Conservation (phyloP, 108 stramenopile genomes). For the Schizochytrium sp. region DNA sequence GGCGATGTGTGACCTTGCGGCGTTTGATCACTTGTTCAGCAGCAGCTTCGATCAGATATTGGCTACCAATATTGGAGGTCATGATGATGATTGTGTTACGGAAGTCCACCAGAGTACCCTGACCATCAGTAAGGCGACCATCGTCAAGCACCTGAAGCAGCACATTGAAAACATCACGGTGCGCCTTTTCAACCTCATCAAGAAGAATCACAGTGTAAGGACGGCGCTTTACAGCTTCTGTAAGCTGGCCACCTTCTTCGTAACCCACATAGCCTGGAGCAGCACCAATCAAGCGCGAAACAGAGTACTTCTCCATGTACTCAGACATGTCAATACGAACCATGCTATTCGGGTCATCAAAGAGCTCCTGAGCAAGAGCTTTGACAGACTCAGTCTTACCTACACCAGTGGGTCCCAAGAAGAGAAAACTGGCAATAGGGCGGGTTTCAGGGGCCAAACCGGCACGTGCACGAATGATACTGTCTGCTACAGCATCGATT, state of each 20-base stretch:
- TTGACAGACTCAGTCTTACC: slow-evolving; percentile 94
- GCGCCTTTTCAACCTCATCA: slow-evolving; percentile 98
- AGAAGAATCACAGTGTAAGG: slow-evolving; percentile 93
- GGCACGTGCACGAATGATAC: slow-evolving; percentile 84
- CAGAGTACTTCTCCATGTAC: slow-evolving; percentile 93
- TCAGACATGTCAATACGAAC: slow-evolving; percentile 97
- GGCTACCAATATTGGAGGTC: slow-evolving; percentile 91
- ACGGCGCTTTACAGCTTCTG: slow-evolving; percentile 91
- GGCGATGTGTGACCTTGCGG: neutral
- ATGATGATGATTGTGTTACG: slow-evolving; percentile 94
- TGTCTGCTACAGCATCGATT: slow-evolving; percentile 83
- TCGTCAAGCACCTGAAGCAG: slow-evolving; percentile 92
- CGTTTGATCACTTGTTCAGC: neutral
- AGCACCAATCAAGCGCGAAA: slow-evolving; percentile 88
- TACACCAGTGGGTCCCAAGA: slow-evolving; percentile 91
- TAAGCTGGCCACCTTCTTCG: slow-evolving; percentile 96
- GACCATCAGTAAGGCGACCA: slow-evolving; percentile 76
- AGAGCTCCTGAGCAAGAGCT: slow-evolving; percentile 87
- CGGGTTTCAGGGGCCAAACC: slow-evolving; percentile 83
- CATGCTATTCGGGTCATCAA: slow-evolving; percentile 87
- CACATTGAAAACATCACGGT: slow-evolving; percentile 90
- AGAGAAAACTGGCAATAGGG: slow-evolving; percentile 88
- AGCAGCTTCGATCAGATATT: slow-evolving; percentile 78
- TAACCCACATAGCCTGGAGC: slow-evolving; percentile 98
- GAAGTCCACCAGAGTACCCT: slow-evolving; percentile 94